phyloP scores from a whole-genome alignment of 1,139 yeast genomes.

The Suhomyces coccinellae region DNA sequence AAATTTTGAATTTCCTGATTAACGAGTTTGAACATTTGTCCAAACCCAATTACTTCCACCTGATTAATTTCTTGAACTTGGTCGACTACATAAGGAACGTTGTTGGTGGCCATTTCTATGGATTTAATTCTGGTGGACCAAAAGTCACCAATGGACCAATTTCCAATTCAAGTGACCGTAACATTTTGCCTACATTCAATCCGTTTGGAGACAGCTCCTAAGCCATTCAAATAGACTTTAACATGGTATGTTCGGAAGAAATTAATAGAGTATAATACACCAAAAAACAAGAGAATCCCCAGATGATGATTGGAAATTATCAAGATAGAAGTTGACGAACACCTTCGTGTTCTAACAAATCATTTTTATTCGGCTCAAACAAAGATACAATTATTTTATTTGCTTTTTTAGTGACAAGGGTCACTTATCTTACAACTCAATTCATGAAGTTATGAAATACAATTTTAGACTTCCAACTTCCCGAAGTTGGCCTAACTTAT shows the following conservation, averaged over 20 bases:
- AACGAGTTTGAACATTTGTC: slow-evolving; percentile 38
- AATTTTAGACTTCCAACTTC: slow-evolving; percentile 1
- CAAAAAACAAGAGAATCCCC: not conserved
- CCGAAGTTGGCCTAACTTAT: slow-evolving; percentile 1
- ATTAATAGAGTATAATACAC: slow-evolving; percentile 12
- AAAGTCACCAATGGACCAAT: not conserved
- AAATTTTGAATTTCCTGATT: slow-evolving; percentile 42
- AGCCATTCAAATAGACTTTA: slow-evolving; percentile 6
- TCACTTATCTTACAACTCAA: slow-evolving; percentile 5
- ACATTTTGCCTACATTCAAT: slow-evolving; percentile 30
- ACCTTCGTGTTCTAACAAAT: not conserved
- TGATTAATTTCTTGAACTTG: slow-evolving; percentile 40
- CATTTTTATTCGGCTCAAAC: not conserved
- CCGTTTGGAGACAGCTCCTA: slow-evolving; percentile 29
- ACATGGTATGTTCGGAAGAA: slow-evolving; percentile 10
- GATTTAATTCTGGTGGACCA: slow-evolving; percentile 30
- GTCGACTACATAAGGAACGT: slow-evolving; percentile 35
- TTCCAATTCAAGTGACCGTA: slow-evolving; percentile 7
- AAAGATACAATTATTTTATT: slow-evolving; percentile 1
- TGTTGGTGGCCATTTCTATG: slow-evolving; percentile 43
- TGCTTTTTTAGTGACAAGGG: slow-evolving; percentile 1
- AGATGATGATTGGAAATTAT: not conserved
- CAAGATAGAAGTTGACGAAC: slow-evolving; percentile 2
- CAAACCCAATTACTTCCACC: slow-evolving; percentile 45
- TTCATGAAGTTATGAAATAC: slow-evolving; percentile 12